Conservation (phyloP, 257 asterid genomes). For the Solanum arcanum region DNA sequence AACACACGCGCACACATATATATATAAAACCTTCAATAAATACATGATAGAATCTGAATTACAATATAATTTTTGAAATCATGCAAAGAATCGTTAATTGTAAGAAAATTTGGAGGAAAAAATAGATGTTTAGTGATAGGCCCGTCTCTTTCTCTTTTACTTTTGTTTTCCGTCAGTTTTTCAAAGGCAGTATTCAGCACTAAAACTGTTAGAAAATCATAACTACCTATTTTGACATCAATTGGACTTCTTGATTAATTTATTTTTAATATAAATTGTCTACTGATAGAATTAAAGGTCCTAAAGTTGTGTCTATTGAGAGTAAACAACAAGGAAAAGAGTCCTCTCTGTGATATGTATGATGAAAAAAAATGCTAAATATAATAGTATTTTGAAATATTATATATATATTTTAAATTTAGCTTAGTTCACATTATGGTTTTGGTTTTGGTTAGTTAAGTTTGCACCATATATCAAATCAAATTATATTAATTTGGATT, state of each 20-base stretch:
- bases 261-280: background rate
- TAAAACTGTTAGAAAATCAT: background rate
- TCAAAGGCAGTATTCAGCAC: background rate
- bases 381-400: background rate
- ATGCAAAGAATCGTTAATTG: too few relatives aligned
- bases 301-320: constrained; percentile 4
- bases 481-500: too few relatives aligned
- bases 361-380: background rate
- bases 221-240: background rate
- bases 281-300: constrained; percentile 3
- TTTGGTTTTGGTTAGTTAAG: too few relatives aligned
- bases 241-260: background rate
- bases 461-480: too few relatives aligned
- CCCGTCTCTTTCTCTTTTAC: background rate
- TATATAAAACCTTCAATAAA: too few relatives aligned
- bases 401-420: background rate
- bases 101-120: too few relatives aligned
- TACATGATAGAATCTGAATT: too few relatives aligned
- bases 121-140: too few relatives aligned
- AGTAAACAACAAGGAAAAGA: background rate
- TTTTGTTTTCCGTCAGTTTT: background rate
- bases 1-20: too few relatives aligned
- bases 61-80: too few relatives aligned
- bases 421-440: background rate
- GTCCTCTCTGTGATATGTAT: too few relatives aligned